Conservation (phyloP, 1,284 basidiomycete species). For the Ustilago curta region DNA sequence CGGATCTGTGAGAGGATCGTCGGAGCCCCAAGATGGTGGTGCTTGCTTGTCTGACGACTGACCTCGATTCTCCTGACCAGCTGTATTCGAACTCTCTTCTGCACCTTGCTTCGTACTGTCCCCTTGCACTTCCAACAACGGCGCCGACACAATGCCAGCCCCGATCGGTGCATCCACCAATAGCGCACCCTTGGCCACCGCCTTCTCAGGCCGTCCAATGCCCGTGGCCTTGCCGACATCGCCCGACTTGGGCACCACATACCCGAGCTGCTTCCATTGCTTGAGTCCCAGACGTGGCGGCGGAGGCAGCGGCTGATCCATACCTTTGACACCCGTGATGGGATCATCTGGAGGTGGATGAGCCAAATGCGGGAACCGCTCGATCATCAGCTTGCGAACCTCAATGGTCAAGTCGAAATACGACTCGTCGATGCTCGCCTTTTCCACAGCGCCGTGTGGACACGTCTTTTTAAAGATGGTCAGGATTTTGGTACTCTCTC, state of each 20-base stretch:
- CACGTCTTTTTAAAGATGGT: conserved; percentile 83
- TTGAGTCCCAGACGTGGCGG: conserved; percentile 75
- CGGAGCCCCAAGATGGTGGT: conserved; percentile 29
- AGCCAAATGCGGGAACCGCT: conserved; percentile 77
- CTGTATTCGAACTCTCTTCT: neutral
- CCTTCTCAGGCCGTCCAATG: conserved; percentile 55
- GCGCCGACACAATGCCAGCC: conserved; percentile 34
- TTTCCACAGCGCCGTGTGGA: conserved; percentile 74
- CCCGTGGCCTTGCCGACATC: conserved; percentile 63
- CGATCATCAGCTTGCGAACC: conserved; percentile 63
- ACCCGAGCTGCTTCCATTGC: conserved; percentile 78
- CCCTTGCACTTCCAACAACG: conserved; percentile 12
- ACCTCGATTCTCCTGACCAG: conserved; percentile 19
- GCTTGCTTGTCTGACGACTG: conserved; percentile 48
- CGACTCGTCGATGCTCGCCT: conserved; percentile 75
- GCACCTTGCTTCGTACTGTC: neutral
- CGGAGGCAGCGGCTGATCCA: conserved; percentile 84
- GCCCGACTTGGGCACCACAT: conserved; percentile 77
- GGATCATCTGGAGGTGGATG: conserved; percentile 43
- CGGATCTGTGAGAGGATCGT: conserved; percentile 40
- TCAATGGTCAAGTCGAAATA: conserved; percentile 68
- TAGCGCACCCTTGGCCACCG: conserved; percentile 41
- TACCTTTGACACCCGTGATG: conserved; percentile 71
- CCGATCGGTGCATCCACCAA: conserved; percentile 49
- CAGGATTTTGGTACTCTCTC: conserved; percentile 91